Percentiles rank a stretch among this genome's conserved stretches.
phyloP scores from a whole-genome alignment of 73 alveolate species.

The Paramecium biaurelia region DNA sequence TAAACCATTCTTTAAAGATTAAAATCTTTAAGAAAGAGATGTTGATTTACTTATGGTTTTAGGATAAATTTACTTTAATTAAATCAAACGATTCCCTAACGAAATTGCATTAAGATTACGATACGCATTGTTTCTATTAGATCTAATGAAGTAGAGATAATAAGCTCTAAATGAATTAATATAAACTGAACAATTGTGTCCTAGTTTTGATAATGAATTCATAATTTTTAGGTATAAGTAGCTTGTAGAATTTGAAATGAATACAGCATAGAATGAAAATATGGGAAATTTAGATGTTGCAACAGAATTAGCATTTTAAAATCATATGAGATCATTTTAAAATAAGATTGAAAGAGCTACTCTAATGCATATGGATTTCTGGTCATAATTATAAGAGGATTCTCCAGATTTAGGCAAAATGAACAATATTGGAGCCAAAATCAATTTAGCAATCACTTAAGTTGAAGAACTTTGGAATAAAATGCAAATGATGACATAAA shows the following conservation, averaged over 20 bases:
- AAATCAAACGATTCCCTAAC: constrained; percentile 44
- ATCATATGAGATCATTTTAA: constrained; percentile 47
- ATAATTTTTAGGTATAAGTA: neutral
- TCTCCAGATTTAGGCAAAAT: constrained; percentile 58
- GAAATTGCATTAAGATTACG: constrained; percentile 35
- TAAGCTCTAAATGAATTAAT: constrained; percentile 48
- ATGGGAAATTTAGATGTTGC: constrained; percentile 45
- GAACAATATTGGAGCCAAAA: constrained; percentile 54
- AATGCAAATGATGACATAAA: constrained; percentile 32
- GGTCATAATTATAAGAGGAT: constrained; percentile 58
- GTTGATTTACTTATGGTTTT: constrained; percentile 22
- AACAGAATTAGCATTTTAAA: constrained; percentile 47
- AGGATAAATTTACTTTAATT: constrained; percentile 33
- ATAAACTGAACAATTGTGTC: constrained; percentile 26
- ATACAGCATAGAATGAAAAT: constrained; percentile 9
- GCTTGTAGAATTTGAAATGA: neutral
- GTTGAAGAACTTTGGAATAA: constrained; percentile 61
- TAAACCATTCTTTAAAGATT: constrained; percentile 5
- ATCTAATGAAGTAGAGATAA: constrained; percentile 9
- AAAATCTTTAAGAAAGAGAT: constrained; percentile 37
- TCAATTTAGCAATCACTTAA: constrained; percentile 6
- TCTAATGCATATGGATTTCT: constrained; percentile 57
- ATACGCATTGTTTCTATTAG: constrained; percentile 37
- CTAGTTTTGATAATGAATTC: constrained; percentile 54
- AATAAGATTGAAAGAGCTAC: constrained; percentile 54